These are phyloP conservation scores for Monilinia fructicola DNA, from an alignment of 2,329 filamentous ascomycete species.

Conservation along the genomic window DNA sequence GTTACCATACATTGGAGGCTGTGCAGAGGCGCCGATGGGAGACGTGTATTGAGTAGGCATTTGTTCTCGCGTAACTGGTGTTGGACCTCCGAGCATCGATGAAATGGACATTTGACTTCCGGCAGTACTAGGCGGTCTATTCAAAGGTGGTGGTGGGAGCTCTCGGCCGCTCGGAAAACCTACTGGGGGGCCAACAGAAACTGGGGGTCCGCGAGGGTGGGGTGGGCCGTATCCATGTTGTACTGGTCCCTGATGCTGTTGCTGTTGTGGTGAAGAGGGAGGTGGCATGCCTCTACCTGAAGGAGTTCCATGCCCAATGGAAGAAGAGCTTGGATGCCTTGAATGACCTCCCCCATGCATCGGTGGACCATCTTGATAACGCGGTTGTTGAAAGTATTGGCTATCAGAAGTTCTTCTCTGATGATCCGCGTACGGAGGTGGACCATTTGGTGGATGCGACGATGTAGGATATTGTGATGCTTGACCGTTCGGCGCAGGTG, in stretches of 20 bases:
- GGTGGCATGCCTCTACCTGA: slow-evolving; percentile 47
- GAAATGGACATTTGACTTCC: slow-evolving; percentile 72
- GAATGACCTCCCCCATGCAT: slow-evolving; percentile 37
- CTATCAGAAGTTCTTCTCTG: slow-evolving; percentile 41
- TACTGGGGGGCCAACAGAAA: slow-evolving; percentile 43
- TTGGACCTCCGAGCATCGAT: slow-evolving; percentile 63
- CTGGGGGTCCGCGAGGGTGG: slow-evolving; percentile 45
- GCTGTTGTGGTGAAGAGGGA: slow-evolving; percentile 51
- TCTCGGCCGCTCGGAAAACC: slow-evolving; percentile 54
- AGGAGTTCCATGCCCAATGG: slow-evolving; percentile 38
- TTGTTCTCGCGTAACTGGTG: slow-evolving; percentile 48
- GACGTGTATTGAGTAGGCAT: slow-evolving; percentile 50
- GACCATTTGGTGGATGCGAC: slow-evolving; percentile 37
- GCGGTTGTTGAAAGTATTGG: slow-evolving; percentile 36
- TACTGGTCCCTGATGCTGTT: slow-evolving; percentile 37
- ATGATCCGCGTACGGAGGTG: slow-evolving; percentile 38
- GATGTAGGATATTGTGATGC: slow-evolving; percentile 33
- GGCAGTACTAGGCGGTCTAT: slow-evolving; percentile 47
- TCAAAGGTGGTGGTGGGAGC: slow-evolving; percentile 50
- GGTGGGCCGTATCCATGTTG: slow-evolving; percentile 41
- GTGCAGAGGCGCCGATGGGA: slow-evolving; percentile 41
- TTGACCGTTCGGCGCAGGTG: slow-evolving; percentile 7
- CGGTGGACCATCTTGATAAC: slow-evolving; percentile 36
- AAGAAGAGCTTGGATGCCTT: slow-evolving; percentile 40
- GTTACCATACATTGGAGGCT: slow-evolving; percentile 44